phyloP scores from a whole-genome alignment of 495 filamentous ascomycete species.

The Penicillium malachiteum region DNA sequence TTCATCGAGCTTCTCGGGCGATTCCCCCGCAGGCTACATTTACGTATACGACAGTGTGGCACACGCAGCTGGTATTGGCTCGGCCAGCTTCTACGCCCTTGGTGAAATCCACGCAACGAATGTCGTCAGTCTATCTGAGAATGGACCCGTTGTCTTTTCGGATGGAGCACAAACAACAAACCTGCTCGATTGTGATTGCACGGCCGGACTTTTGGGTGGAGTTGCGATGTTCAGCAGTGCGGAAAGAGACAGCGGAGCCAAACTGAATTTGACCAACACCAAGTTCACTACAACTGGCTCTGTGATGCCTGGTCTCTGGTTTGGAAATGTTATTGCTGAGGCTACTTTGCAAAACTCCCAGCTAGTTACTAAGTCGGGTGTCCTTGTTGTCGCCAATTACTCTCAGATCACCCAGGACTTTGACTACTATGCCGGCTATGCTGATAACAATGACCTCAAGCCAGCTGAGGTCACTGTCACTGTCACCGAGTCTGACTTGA shows the following conservation, averaged over 20 bases:
- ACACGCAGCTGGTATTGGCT: slow-evolving; percentile 18
- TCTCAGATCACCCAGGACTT: slow-evolving; percentile 19
- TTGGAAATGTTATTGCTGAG: slow-evolving; percentile 14
- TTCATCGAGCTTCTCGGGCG: slow-evolving; percentile 21
- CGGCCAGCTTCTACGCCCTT: slow-evolving; percentile 19
- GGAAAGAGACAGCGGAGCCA: neutral
- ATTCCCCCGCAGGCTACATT: slow-evolving; percentile 14
- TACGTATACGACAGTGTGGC: slow-evolving; percentile 20
- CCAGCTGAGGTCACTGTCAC: slow-evolving; percentile 11
- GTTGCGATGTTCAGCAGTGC: slow-evolving; percentile 18
- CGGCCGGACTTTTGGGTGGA: slow-evolving; percentile 12
- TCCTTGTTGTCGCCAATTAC: slow-evolving; percentile 16
- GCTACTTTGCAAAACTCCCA: slow-evolving; percentile 4
- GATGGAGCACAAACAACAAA: slow-evolving; percentile 11
- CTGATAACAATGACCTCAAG: slow-evolving; percentile 9
- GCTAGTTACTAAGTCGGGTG: slow-evolving; percentile 9
- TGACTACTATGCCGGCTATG: slow-evolving; percentile 15
- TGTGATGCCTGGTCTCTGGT: slow-evolving; percentile 15
- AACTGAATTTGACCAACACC: slow-evolving; percentile 13
- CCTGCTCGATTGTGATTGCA: slow-evolving; percentile 10
- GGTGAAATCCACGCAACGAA: slow-evolving; percentile 11
- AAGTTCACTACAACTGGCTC: slow-evolving; percentile 11
- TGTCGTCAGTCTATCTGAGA: slow-evolving; percentile 13
- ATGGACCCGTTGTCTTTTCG: slow-evolving; percentile 12
- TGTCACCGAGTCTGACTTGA: slow-evolving; percentile 8